phyloP scores from a whole-genome alignment of 805 yeast genomes.

The Saturnispora bothae region DNA sequence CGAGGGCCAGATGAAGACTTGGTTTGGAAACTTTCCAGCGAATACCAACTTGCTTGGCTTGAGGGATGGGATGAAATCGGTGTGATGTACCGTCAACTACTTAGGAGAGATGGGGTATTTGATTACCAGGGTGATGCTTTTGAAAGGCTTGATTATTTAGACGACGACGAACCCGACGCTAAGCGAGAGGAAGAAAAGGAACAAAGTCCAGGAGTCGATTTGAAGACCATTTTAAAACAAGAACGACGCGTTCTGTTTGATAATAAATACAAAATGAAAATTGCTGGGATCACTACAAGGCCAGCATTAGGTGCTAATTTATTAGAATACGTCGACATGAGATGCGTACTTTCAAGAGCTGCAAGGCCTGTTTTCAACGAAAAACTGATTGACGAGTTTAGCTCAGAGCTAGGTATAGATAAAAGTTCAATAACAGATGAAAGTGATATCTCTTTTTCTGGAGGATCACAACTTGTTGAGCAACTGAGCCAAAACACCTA shows the following conservation, averaged over 20 bases:
- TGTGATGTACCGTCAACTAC: conserved; percentile 22
- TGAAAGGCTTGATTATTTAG: conserved; percentile 13
- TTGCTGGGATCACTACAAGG: conserved; percentile 25
- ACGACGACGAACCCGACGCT: conserved; percentile 10
- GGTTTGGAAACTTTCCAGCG: conserved; percentile 33
- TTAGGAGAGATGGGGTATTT: conserved; percentile 12
- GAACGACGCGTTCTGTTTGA: conserved; percentile 25
- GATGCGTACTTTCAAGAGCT: conserved; percentile 37
- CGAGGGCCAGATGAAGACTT: conserved; percentile 11
- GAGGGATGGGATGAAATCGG: conserved; percentile 59
- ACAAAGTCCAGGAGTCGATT: conserved; percentile 7
- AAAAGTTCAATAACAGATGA: conserved; percentile 11
- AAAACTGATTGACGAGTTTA: conserved; percentile 26
- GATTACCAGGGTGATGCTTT: conserved; percentile 13
- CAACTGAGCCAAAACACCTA: conserved; percentile 22
- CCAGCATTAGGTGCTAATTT: conserved; percentile 50
- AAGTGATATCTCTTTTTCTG: neutral
- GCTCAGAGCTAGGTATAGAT: conserved; percentile 26
- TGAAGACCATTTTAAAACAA: conserved; percentile 17
- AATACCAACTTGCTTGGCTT: conserved; percentile 61
- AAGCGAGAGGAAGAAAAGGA: conserved; percentile 15
- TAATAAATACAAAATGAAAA: conserved; percentile 24
- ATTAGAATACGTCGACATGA: conserved; percentile 40
- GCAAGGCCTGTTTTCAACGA: conserved; percentile 31
- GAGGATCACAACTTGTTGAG: conserved; percentile 16